phyloP scores from a whole-genome alignment of 345 rosid genomes.

The Rhizophora apiculata region DNA sequence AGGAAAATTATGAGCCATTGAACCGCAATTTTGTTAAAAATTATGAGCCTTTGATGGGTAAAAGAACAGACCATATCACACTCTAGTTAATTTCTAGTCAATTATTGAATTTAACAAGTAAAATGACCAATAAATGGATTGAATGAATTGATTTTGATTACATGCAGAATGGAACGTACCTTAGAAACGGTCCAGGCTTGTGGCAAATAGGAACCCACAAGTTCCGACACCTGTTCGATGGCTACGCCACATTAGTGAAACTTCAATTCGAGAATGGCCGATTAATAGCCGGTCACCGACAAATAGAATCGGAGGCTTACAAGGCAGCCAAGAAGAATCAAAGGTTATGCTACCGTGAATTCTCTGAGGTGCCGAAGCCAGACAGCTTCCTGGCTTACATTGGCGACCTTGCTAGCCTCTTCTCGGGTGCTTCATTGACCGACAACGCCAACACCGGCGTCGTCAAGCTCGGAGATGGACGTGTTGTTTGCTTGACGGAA shows the following conservation, averaged over 20 bases:
- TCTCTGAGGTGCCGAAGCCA: constrained; percentile 74
- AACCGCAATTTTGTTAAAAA: no score
- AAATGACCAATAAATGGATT: background rate
- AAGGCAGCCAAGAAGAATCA: constrained; percentile 73
- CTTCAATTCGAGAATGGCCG: constrained; percentile 68
- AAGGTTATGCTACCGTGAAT: constrained; percentile 77
- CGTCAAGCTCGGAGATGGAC: constrained; percentile 75
- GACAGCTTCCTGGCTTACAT: constrained; percentile 62
- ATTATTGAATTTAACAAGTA: background rate
- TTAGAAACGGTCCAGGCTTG: constrained; percentile 89
- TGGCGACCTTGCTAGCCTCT: constrained; percentile 61
- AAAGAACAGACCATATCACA: no score
- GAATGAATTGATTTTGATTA: background rate
- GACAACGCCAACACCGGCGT: constrained; percentile 96
- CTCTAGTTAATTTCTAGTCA: no score
- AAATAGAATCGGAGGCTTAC: constrained; percentile 79
- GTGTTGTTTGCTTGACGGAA: constrained; percentile 88
- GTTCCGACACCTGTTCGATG: constrained; percentile 96
- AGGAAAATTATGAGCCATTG: no score
- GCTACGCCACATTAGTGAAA: constrained; percentile 73
- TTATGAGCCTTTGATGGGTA: no score
- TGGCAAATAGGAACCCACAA: constrained; percentile 80
- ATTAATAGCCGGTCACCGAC: constrained; percentile 70
- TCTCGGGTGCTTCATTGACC: constrained; percentile 84
- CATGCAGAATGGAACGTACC: constrained; percentile 88